Conservation (phyloP, 1,139 yeast species). For the Lodderomyces metapsilosis region DNA sequence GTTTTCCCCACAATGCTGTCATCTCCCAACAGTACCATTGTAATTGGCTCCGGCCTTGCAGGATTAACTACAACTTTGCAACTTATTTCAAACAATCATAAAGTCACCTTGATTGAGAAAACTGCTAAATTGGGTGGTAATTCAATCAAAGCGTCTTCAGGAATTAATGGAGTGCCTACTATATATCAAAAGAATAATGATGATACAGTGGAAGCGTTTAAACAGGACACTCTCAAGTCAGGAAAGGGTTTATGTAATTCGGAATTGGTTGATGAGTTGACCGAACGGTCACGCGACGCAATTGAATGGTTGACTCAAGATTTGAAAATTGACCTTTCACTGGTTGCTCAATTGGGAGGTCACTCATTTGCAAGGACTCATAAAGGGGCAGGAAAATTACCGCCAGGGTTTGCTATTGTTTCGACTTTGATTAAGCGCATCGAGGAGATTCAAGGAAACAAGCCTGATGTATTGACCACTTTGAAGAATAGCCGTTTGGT, state of each 20-base stretch:
- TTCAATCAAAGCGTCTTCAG: constrained; percentile 40
- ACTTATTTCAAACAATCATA: constrained; percentile 18
- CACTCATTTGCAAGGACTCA: constrained; percentile 39
- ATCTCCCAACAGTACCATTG: constrained; percentile 15
- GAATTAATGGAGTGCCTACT: constrained; percentile 40
- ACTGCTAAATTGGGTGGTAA: constrained; percentile 34
- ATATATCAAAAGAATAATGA: constrained; percentile 23
- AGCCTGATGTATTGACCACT: constrained; percentile 19
- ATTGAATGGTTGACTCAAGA: constrained; percentile 32
- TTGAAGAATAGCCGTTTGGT: constrained; percentile 21
- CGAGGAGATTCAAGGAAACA: constrained; percentile 14
- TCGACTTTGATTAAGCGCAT: constrained; percentile 24
- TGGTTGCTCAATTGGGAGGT: constrained; percentile 35
- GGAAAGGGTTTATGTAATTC: constrained; percentile 29
- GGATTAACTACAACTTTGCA: constrained; percentile 33
- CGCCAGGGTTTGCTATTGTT: constrained; percentile 39
- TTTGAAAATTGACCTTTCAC: constrained; percentile 25
- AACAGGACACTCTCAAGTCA: constrained; percentile 28
- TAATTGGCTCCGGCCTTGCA: constrained; percentile 39
- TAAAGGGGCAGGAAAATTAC: constrained; percentile 29
- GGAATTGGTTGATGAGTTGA: constrained; percentile 26
- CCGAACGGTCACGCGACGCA: constrained; percentile 26
- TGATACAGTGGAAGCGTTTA: constrained; percentile 26
- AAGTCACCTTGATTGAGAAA: constrained; percentile 32
- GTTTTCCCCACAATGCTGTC: not conserved